A percentile compares a stretch with the other conserved stretches of the same genome.
Evolutionary conservation across 768 basidiomycete genomes (phyloP).

Genomic region (Pulveroboletus sp.): DNA sequence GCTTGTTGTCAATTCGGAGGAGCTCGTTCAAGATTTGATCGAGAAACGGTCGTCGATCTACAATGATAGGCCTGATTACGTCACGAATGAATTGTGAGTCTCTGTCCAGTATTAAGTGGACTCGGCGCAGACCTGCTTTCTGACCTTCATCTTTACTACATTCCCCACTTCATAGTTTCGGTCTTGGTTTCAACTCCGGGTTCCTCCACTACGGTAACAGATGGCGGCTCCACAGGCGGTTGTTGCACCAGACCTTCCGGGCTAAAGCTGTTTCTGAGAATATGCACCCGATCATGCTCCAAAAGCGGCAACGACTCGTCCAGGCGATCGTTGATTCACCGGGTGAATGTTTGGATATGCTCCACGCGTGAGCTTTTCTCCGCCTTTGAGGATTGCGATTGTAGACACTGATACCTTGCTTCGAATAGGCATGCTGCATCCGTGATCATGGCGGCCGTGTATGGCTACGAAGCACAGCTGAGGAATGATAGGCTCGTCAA

Average conservation of each 20-base stretch:
- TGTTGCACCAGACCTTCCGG: slow-evolving; percentile 19
- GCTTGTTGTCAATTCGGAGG: slow-evolving; percentile 11
- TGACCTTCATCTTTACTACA: background rate
- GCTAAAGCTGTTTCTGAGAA: slow-evolving; percentile 1
- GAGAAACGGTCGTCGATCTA: slow-evolving; percentile 17
- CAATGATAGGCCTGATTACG: slow-evolving; percentile 11
- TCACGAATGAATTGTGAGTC: slow-evolving; percentile 10
- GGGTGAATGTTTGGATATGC: background rate
- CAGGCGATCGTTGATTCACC: slow-evolving; percentile 2
- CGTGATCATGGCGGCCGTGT: slow-evolving; percentile 20
- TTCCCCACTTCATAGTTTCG: background rate
- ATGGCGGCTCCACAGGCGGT: slow-evolving; percentile 6
- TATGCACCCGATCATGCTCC: slow-evolving; percentile 7
- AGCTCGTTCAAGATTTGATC: slow-evolving; percentile 10
- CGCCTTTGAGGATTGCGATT: background rate
- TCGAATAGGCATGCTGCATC: slow-evolving; percentile 15
- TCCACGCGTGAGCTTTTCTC: slow-evolving; percentile 9
- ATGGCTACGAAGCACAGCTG: slow-evolving; percentile 5
- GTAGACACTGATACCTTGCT: background rate
- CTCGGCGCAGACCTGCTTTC: background rate
- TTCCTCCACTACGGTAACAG: background rate
- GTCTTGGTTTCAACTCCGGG: slow-evolving; percentile 16
- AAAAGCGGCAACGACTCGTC: slow-evolving; percentile 8
- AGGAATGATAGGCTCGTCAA: background rate
- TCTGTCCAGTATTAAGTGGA: background rate